Conservation (phyloP, 306 rosid species). For the barrel medic (Medicago truncatula) region DNA sequence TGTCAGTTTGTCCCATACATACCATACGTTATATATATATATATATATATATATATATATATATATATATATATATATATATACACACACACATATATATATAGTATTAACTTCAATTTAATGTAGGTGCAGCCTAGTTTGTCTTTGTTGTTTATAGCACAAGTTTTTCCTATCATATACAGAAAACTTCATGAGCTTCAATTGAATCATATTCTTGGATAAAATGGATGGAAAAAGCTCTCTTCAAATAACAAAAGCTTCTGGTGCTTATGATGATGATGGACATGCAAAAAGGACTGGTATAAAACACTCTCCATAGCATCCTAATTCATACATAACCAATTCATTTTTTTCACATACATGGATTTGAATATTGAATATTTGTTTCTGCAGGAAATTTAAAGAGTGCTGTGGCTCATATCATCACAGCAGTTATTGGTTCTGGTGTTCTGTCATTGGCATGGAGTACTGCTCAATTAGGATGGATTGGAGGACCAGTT, state of each 20-base stretch:
- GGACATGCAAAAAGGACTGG: conserved; percentile 68
- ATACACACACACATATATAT: too few relatives aligned
- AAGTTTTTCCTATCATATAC: conserved; percentile 35
- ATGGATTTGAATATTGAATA: conserved; percentile 34
- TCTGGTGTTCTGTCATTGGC: conserved; percentile 76
- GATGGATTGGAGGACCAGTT: conserved; percentile 75
- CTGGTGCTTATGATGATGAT: conserved; percentile 61
- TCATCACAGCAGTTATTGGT: conserved; percentile 79
- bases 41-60: too few relatives aligned
- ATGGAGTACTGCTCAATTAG: conserved; percentile 72
- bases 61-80: too few relatives aligned
- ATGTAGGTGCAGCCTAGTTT: conserved; percentile 25
- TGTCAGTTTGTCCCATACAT: conserved; percentile 8
- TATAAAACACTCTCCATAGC: conserved; percentile 39
- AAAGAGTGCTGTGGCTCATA: conserved; percentile 65
- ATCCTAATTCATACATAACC: not conserved
- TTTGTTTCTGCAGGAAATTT: conserved; percentile 54
- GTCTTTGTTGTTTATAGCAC: conserved; percentile 30
- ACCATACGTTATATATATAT: too few relatives aligned
- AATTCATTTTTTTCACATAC: conserved; percentile 8
- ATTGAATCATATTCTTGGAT: conserved; percentile 36
- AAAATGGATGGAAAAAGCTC: conserved; percentile 61
- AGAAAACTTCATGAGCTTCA: conserved; percentile 32
- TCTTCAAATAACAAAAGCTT: conserved; percentile 48
- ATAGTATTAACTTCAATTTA: conserved; percentile 11